Evolutionary conservation across 352 stramenopile genomes (phyloP), one percentile per base, ranked within the genome.

Genomic region (Globisporangium middletonii): DNA sequence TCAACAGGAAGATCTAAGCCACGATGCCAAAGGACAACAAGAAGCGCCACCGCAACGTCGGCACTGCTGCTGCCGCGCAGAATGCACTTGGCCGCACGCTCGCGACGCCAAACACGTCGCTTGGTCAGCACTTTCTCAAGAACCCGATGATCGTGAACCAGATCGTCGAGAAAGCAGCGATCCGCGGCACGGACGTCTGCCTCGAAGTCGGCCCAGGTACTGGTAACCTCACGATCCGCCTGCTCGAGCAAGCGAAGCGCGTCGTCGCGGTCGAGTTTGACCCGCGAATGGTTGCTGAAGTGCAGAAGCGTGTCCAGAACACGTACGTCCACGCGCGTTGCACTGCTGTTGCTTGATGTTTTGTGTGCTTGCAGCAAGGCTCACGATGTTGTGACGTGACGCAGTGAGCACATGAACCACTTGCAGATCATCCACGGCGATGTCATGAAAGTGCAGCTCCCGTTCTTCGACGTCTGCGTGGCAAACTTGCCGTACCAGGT

Each of bases 61-160:
- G 69, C 60, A 88, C 85, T 50, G 76, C 76, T 12, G 70, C 79
- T 1, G 83, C 81, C 1, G 69, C 85, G 62, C 85, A 95, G 62
- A 92, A 95, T 59, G 77, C 75, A 46, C 74, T 90, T 26, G 85
- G 85, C 1, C 84, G 86, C 46, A 98, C 95, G 63, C 76, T 99
- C n/a, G 93, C 97, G 63, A 93, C 94, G 56, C 91, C 95, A 63
- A 99, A 99, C 75, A 99, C 94, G 28, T 95, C 88, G 18, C 75
- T 99, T 30, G 97, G 98, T 35, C 97, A 99, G 88, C 96, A 99
- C 77, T 99, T 99, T 64, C 84, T 99, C 46, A 99, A 99, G 70
- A 99, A 99, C 75, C 94, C 95, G 45, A 97, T 96, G 65, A 98
- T 99, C 52, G 95, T 98, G 48, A 89, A 81, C 42, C 82, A 91